Evolutionary conservation across 2,329 filamentous ascomycete species (phyloP).

Genomic region (Penicillium thymicola): DNA sequence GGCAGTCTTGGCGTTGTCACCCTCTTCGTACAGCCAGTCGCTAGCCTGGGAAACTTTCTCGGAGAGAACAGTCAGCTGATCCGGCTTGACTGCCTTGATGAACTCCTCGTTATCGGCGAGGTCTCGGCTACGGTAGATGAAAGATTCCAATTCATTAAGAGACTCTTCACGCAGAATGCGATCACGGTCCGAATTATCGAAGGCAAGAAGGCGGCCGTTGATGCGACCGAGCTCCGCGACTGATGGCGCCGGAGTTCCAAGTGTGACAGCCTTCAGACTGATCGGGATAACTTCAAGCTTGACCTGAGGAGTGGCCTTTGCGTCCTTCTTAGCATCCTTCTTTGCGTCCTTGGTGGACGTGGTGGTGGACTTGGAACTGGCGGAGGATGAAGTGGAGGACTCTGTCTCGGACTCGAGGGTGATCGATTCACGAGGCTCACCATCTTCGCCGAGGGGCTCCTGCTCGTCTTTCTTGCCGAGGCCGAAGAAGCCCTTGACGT

Average conservation of each 20-base stretch:
- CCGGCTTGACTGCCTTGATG: conserved; percentile 64
- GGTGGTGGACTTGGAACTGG: conserved; percentile 50
- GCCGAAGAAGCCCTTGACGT: conserved; percentile 93
- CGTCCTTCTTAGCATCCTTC: background rate
- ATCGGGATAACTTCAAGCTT: conserved; percentile 53
- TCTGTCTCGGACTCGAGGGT: conserved; percentile 47
- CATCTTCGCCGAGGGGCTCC: conserved; percentile 62
- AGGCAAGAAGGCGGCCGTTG: conserved; percentile 73
- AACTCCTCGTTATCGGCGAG: conserved; percentile 76
- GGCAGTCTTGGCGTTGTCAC: conserved; percentile 69
- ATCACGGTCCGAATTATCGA: conserved; percentile 78
- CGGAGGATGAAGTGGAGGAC: conserved; percentile 43
- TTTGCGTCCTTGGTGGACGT: conserved; percentile 47
- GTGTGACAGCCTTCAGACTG: conserved; percentile 49
- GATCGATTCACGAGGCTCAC: conserved; percentile 49
- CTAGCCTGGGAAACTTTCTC: conserved; percentile 66
- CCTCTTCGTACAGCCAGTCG: conserved; percentile 90
- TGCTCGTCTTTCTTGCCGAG: conserved; percentile 91
- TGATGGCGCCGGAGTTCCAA: conserved; percentile 40
- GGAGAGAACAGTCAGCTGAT: conserved; percentile 65
- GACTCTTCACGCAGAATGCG: conserved; percentile 77
- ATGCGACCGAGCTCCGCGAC: conserved; percentile 46
- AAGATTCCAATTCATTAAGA: conserved; percentile 88
- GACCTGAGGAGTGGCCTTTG: conserved; percentile 42
- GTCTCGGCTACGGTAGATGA: conserved; percentile 84